Evolutionary conservation across 805 yeast genomes (phyloP).

Genomic region (Ogataea haglerorum): DNA sequence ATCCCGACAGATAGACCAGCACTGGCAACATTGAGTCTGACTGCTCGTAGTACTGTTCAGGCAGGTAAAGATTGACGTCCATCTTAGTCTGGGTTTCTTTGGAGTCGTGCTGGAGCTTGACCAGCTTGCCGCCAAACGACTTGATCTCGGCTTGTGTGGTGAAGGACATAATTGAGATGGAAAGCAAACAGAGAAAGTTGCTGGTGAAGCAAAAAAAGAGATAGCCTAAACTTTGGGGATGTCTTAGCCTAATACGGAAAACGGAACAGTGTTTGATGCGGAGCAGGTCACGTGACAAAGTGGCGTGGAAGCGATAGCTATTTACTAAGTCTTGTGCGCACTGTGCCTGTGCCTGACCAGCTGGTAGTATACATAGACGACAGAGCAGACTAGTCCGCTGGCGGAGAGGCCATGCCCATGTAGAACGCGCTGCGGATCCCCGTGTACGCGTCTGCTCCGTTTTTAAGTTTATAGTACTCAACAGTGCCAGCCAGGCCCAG

Average conservation of each 20-base stretch:
- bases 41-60: slow-evolving; percentile 44
- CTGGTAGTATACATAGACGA: slow-evolving; percentile 9
- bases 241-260: background rate
- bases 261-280: too few species aligned
- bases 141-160: slow-evolving; percentile 50
- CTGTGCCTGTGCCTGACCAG: slow-evolving; percentile 1
- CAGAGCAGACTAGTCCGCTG: slow-evolving; percentile 35
- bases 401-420: slow-evolving; percentile 62
- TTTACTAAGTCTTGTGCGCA: background rate
- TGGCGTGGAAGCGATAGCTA: background rate
- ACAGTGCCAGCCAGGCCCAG: slow-evolving; percentile 71
- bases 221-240: slow-evolving; percentile 2
- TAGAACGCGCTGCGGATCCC: slow-evolving; percentile 58
- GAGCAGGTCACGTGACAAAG: slow-evolving; percentile 1
- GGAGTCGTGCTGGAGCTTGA: slow-evolving; percentile 76
- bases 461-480: slow-evolving; percentile 40
- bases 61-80: slow-evolving; percentile 83
- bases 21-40: slow-evolving; percentile 57
- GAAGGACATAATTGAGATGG: slow-evolving; percentile 41
- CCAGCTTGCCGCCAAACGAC: slow-evolving; percentile 70
- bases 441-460: slow-evolving; percentile 30
- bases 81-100: slow-evolving; percentile 60
- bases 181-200: too few species aligned
- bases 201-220: background rate
- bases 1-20: slow-evolving; percentile 76